Conservation (phyloP, 345 rosid genomes). For the Salix udensis region DNA sequence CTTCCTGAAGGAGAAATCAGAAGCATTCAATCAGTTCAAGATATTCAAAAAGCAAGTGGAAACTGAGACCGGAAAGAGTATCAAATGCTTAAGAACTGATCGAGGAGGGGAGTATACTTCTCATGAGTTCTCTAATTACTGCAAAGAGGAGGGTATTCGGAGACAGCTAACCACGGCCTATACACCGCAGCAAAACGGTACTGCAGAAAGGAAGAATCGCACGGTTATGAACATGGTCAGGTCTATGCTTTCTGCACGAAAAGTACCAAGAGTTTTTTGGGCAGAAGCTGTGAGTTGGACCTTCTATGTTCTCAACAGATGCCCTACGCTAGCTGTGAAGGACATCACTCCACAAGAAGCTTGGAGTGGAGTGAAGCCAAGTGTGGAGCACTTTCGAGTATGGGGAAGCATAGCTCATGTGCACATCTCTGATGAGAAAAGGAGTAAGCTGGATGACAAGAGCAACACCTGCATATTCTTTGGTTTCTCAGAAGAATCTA, state of each 20-base stretch:
- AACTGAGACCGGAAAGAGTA: neutral
- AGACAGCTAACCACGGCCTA: neutral
- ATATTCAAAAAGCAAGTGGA: neutral
- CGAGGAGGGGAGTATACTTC: neutral
- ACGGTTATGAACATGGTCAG: neutral
- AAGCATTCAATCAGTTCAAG: slow-evolving; percentile 1
- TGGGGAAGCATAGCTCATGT: neutral
- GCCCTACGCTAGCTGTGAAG: slow-evolving; percentile 1
- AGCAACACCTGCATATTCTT: neutral
- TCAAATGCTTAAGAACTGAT: neutral
- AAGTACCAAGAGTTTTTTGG: neutral
- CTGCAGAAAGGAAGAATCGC: neutral
- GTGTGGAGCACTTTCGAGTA: neutral
- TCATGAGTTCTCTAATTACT: neutral
- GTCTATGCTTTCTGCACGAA: neutral
- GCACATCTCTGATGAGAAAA: neutral
- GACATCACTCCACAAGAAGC: neutral
- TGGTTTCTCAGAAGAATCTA: neutral
- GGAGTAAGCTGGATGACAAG: neutral
- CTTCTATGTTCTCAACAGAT: neutral
- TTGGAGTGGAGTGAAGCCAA: neutral
- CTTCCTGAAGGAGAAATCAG: neutral
- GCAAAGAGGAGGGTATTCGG: neutral
- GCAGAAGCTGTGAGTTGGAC: neutral
- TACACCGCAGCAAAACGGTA: neutral